Percentiles rank a stretch among this genome's conserved stretches.
These are phyloP conservation scores for Thermochaetoides thermophila DNA, from an alignment of 495 filamentous ascomycete species.

Conservation along the genomic window DNA sequence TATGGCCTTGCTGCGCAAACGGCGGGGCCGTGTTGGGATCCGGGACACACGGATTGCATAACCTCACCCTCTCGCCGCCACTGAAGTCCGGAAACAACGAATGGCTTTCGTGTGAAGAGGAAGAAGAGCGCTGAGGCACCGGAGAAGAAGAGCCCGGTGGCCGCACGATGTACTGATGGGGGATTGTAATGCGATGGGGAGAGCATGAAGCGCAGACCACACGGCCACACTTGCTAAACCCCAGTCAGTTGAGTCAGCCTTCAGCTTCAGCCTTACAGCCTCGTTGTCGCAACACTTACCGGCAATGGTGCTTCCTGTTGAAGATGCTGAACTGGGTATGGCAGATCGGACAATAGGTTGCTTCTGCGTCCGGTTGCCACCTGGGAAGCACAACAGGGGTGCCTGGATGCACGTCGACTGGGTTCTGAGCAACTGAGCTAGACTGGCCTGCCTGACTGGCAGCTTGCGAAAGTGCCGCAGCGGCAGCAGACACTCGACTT, in stretches of 20 bases:
- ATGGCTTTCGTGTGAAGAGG: constrained; percentile 23
- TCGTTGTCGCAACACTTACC: constrained; percentile 40
- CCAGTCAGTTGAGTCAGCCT: too few species aligned
- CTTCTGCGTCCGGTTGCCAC: constrained; percentile 81
- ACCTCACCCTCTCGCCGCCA: constrained; percentile 74
- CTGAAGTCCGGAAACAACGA: constrained; percentile 29
- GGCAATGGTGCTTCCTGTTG: constrained; percentile 82
- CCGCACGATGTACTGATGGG: constrained; percentile 80
- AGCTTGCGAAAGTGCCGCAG: too few species aligned
- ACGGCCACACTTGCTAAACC: constrained; percentile 81
- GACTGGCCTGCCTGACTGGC: too few species aligned
- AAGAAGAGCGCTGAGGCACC: constrained; percentile 28
- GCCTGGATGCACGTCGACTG: too few species aligned
- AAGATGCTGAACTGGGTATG: constrained; percentile 64
- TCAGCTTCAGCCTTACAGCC: too few species aligned
- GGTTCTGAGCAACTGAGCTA: too few species aligned
- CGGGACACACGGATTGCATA: constrained; percentile 90
- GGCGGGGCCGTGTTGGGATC: constrained; percentile 70
- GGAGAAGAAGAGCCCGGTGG: constrained; percentile 41
- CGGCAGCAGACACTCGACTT: too few species aligned
- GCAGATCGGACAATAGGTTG: constrained; percentile 71
- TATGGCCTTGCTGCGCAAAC: constrained; percentile 11
- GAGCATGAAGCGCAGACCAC: constrained; percentile 89
- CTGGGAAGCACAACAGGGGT: constrained; percentile 47
- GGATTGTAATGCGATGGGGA: constrained; percentile 89